These are phyloP conservation scores for Pythium scleroteichum DNA, from an alignment of 352 stramenopile species.

Conservation along the genomic window DNA sequence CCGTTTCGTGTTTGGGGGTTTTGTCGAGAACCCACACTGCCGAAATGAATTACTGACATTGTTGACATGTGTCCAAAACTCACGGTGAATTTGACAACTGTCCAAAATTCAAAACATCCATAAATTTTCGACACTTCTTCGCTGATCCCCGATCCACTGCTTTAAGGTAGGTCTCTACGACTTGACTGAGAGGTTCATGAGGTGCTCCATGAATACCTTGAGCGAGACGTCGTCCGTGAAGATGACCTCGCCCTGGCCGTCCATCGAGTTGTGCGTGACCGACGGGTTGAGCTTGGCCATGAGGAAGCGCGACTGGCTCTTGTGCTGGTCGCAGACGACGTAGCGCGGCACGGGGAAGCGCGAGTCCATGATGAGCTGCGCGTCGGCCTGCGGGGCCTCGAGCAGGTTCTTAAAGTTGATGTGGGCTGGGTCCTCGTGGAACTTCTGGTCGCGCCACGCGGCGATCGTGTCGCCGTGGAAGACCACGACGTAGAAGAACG, in stretches of 20 bases:
- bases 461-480: slow-evolving; percentile 99
- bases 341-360: slow-evolving; percentile 98
- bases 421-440: slow-evolving; percentile 94
- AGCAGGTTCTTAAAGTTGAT: slow-evolving; percentile 98
- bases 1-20: not conserved
- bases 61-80: not conserved
- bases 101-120: slow-evolving; percentile 15
- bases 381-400: slow-evolving; percentile 96
- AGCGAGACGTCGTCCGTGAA: slow-evolving; percentile 99
- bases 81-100: not conserved
- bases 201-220: slow-evolving; percentile 99
- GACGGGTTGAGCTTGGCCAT: slow-evolving; percentile 99
- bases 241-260: slow-evolving; percentile 94
- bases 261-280: slow-evolving; percentile 96
- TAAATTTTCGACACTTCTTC: slow-evolving; percentile 17
- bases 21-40: not conserved
- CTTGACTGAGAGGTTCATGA: slow-evolving; percentile 91
- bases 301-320: slow-evolving; percentile 98
- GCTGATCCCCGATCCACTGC: not conserved
- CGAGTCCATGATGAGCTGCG: slow-evolving; percentile 98
- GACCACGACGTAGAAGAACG: slow-evolving; percentile 99
- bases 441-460: slow-evolving; percentile 97
- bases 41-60: too few species aligned
- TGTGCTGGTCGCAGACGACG: slow-evolving; percentile 99
- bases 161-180: slow-evolving; percentile 41